A percentile compares a stretch with the other conserved stretches of the same genome.
These are phyloP conservation scores for Xylariaceae sp. DNA, from an alignment of 2,329 filamentous ascomycete species.

Conservation along the genomic window DNA sequence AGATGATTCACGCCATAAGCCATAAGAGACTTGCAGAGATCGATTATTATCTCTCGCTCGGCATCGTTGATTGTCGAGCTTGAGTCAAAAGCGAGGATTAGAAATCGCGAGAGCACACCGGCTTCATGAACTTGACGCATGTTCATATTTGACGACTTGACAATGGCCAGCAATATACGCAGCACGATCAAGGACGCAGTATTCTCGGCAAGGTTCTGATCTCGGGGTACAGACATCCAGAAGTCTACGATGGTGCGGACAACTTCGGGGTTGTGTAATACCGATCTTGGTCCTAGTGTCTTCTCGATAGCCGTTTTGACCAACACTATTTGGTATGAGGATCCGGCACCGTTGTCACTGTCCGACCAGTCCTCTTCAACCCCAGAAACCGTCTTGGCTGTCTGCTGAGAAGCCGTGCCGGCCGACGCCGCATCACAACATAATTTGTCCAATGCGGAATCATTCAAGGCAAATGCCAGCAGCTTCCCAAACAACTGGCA, in stretches of 20 bases:
- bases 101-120: slow-evolving; percentile 62
- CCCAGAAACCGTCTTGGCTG: slow-evolving; percentile 9
- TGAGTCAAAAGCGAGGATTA: slow-evolving; percentile 56
- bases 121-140: slow-evolving; percentile 67
- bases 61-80: slow-evolving; percentile 45
- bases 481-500: slow-evolving; percentile 78
- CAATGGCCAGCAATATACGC: slow-evolving; percentile 55
- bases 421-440: slow-evolving; percentile 45
- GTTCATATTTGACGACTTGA: slow-evolving; percentile 63
- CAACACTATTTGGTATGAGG: slow-evolving; percentile 20
- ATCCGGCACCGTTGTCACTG: slow-evolving; percentile 13
- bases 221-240: slow-evolving; percentile 58
- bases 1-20: slow-evolving; percentile 72
- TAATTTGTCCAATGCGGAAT: slow-evolving; percentile 67
- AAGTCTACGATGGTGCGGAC: slow-evolving; percentile 58
- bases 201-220: slow-evolving; percentile 38
- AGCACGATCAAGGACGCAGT: slow-evolving; percentile 61
- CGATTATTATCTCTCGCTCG: slow-evolving; percentile 58
- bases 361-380: slow-evolving; percentile 11
- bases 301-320: slow-evolving; percentile 35
- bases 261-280: slow-evolving; percentile 59
- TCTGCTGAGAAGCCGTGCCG: slow-evolving; percentile 6
- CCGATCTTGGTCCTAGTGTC: slow-evolving; percentile 46
- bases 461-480: slow-evolving; percentile 74
- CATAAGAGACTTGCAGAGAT: slow-evolving; percentile 66